phyloP scores from a whole-genome alignment of 441 rosid species.

The Croton laevigatus region DNA sequence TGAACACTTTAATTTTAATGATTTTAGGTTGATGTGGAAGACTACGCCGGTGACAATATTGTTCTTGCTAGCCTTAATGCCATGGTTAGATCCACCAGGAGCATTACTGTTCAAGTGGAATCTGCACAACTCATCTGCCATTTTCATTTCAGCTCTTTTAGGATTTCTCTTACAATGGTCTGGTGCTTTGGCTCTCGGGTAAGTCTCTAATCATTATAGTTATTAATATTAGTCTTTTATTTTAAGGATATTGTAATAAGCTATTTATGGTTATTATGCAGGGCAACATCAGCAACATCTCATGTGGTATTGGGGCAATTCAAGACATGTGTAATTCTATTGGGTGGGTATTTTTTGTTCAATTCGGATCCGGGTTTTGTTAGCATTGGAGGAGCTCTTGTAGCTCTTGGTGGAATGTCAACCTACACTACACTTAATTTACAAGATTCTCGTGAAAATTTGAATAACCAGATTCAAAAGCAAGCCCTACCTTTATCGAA shows the following conservation, averaged over 20 bases:
- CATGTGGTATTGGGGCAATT: slow-evolving; percentile 95
- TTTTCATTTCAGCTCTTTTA: slow-evolving; percentile 72
- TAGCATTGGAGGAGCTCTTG: slow-evolving; percentile 74
- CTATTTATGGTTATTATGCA: slow-evolving; percentile 23
- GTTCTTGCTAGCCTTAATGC: slow-evolving; percentile 79
- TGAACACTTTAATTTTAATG: not conserved
- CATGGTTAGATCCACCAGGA: slow-evolving; percentile 97
- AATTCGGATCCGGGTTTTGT: slow-evolving; percentile 68
- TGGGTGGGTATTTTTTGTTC: slow-evolving; percentile 71
- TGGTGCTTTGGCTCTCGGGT: slow-evolving; percentile 97
- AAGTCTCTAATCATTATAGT: slow-evolving; percentile 8
- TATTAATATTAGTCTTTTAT: not conserved
- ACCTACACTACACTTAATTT: slow-evolving; percentile 67
- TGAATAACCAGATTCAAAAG: slow-evolving; percentile 31
- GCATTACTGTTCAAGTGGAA: slow-evolving; percentile 71
- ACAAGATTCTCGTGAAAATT: slow-evolving; percentile 29
- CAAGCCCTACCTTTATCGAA: slow-evolving; percentile 30
- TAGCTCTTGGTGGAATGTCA: slow-evolving; percentile 80
- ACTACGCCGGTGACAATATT: slow-evolving; percentile 83
- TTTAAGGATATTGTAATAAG: not conserved
- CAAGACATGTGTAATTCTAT: slow-evolving; percentile 78
- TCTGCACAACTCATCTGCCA: slow-evolving; percentile 53
- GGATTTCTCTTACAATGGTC: slow-evolving; percentile 98
- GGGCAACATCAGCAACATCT: slow-evolving; percentile 95
- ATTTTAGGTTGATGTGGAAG: slow-evolving; percentile 93